Evolutionary conservation across 768 basidiomycete species (phyloP), one percentile per base, ranked within the genome.

Genomic region (Boletus vinaceobasis): DNA sequence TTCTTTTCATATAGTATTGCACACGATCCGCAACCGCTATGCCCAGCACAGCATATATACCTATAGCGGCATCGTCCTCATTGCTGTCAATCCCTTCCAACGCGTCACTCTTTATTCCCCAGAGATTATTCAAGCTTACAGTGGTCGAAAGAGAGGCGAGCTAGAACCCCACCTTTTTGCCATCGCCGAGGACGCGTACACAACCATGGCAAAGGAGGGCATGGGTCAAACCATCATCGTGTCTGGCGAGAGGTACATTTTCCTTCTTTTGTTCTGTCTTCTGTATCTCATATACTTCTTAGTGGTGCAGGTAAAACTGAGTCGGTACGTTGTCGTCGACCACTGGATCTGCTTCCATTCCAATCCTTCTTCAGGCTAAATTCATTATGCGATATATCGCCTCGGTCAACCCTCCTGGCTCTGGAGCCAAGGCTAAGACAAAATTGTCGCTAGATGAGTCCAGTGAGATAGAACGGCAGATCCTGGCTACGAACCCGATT

Each of bases 261-360:
- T 33, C 15, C 39, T 52, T 43, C 35, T 43, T 43, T 32, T 46
- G 2, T 15, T 52, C 38, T 19, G 29, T 50, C 48, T 38, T 32
- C 19, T 50, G 50, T 42, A 27, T 52, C 65, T 60, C 56, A 55
- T 21, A 35, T 44, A 43, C 58, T 17, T 39, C 64, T n/a, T 52
- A 97, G 94, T 82, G 97, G 97, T 74, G 97, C 97, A 50, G 97
- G 97, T 52, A 99, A 99, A 79, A 99, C 97, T 0, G 97, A 98
- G 74, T 96, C 93, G 49, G 96, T 91, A 62, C 71, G 85, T 47
- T 10, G 4, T 39, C 36, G 43, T 43, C 27, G 23, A 45, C 19
- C 61, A 40, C 31, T 33, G 29, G 23, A 45, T 54, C 47, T 17
- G 4, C 43, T 14, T 46, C 40, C 7, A 48, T 53, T 13, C 43